Evolutionary conservation across 345 rosid genomes (phyloP), one percentile per base, ranked within the genome.

Genomic region (Eucalyptus pumila): DNA sequence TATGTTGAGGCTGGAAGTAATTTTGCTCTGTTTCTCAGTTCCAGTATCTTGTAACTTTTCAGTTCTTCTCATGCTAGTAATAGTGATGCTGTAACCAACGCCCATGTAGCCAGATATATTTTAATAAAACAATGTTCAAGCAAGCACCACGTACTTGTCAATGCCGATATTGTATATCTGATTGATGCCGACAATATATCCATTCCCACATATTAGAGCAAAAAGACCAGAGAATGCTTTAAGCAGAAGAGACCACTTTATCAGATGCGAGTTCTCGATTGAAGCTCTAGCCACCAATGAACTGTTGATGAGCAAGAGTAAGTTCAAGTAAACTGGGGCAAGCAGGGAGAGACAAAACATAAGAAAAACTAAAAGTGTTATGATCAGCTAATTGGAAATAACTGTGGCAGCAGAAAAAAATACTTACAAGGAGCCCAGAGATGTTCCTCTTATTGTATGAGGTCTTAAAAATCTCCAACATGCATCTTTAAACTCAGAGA

Each of bases 391-490:
- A 65, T 67, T 60, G 27, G 8, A 48, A 81, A 51, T 48, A 19
- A 54, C 47, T 32, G 14, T 19, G 58, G 47, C 16, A 89, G 50
- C 21, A 26, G 42, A 44, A 30, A 83, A 60, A 65, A 60, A 86
- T 12, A 62, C 97, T 91, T 67, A 96, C 99, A 90, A 89, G 80
- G 98, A 96, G 48, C 98, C 99, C 90, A 96, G 90, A 89, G 95
- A 94, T 50, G 99, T 97, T 93, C 99, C 99, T 4, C 99, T 96
- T 87, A 96, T 97, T 3, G 99, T 95, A 89, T 97, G 99, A 10
- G 99, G 99, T 92, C 98, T 95, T 44, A 97, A 93, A 93, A 97
- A 96, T 94, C 99, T 96, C 99, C 99, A 97, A 92, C 95, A 95
- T 17, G 99, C 99, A 90, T 96, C 95, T 91, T 92, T 95, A 91